Base-by-base conservation (phyloP, 495 filamentous ascomycete genomes). In the Trichoderma virens region DNA sequence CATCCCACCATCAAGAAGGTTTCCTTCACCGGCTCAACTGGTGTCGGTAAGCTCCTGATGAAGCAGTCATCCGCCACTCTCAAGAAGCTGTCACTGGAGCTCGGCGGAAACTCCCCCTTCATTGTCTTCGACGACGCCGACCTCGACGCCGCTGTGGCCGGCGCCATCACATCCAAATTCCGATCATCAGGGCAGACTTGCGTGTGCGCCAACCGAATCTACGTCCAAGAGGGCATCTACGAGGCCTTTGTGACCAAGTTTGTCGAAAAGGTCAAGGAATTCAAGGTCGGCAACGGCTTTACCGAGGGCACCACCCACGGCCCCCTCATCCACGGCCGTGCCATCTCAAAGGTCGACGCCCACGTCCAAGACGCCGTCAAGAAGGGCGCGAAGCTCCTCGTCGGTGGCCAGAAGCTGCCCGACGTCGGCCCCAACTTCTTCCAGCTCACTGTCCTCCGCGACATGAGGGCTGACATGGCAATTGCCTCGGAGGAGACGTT, bases 121-220 rank as follows among this genome's bases (percentile, higher is more conserved):
- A 95, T 97, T 62, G 90, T 96, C 20, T 97, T 96, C 68, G 89
- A 95, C 63, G 92, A 96, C 69, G 90, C 92, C 35, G 89, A 96
- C 70, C 74, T 96, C 41, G 89, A 91, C 64, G 75, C 78, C 0
- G 92, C 92, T 5, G 88, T 96, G 6, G 79, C 83, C 0, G 92
- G 90, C 7, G 90, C 89, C 8, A 80, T 96, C 59, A 73, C 84
- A 30, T 87, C 82, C 70, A 96, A 96, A 74, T 96, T 96, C 84
- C 85, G 92, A 31, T 88, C 85, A 51, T 92, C 89, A 0, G 92
- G 92, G 13, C 92, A 96, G 76, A 96, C 92, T 0, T 96, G 92
- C 70, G 91, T 96, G 23, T 94, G 91, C 67, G 91, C 91, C 32
- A 96, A 95, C 75, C 83, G 91, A 23, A 86, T 95, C 71, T 95